A percentile compares a stretch with the other conserved stretches of the same genome.
Evolutionary conservation across 345 rosid species (phyloP).

Genomic region (Corchorus olitorius): DNA sequence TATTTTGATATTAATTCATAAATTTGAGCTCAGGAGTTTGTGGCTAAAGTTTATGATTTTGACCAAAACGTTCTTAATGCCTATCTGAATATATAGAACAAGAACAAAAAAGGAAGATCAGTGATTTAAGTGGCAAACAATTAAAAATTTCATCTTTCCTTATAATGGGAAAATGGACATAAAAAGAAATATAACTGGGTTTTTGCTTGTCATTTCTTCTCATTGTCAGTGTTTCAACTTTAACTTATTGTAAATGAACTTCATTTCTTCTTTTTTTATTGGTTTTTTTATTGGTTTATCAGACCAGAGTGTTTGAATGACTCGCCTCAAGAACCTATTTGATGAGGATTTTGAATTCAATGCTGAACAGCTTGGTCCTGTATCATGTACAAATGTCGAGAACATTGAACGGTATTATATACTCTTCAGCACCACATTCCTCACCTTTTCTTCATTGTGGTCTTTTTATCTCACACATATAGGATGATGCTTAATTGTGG

Average conservation of each 20-base stretch:
- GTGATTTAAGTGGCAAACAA: background rate
- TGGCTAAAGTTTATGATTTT: background rate
- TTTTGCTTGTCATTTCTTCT: background rate
- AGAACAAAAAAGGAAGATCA: too few species aligned
- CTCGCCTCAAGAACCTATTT: conserved; percentile 14
- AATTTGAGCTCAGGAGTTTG: background rate
- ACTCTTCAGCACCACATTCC: background rate
- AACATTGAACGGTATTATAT: conserved; percentile 13
- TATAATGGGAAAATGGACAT: background rate
- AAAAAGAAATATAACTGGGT: background rate
- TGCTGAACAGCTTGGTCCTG: conserved; percentile 9
- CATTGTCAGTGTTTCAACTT: background rate
- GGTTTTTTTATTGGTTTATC: too few species aligned
- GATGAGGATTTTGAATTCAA: conserved; percentile 14
- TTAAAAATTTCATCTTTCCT: background rate
- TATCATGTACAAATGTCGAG: conserved; percentile 15
- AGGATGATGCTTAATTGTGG: background rate
- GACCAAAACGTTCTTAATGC: background rate
- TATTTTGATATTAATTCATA: too few species aligned
- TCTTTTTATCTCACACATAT: background rate
- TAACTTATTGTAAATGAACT: background rate
- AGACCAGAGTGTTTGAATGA: conserved; percentile 13
- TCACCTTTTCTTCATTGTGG: background rate
- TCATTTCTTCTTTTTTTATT: background rate
- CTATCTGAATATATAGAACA: too few species aligned